Percentiles rank a stretch among this genome's conserved stretches.
These are phyloP conservation scores for Penicillium vulpinum DNA, from an alignment of 2,329 filamentous ascomycete genomes.

Conservation along the genomic window DNA sequence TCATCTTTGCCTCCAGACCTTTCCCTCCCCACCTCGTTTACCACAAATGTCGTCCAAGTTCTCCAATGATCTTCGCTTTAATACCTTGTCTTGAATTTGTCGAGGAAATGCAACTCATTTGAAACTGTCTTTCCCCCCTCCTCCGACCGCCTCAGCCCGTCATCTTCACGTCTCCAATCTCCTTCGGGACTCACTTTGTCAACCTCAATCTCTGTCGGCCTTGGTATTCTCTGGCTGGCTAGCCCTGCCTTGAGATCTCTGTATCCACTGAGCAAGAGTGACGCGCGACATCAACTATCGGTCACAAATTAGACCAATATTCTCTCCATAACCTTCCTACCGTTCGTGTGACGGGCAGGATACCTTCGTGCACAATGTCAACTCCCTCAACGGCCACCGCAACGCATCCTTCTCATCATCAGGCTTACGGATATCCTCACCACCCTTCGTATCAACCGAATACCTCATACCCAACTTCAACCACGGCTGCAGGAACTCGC, in stretches of 20 bases:
- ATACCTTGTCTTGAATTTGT: slow-evolving; percentile 14
- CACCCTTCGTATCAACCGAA: slow-evolving; percentile 56
- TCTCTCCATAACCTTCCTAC: slow-evolving; percentile 14
- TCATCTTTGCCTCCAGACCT: slow-evolving; percentile 8
- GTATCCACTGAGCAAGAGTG: background rate
- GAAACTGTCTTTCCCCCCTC: slow-evolving; percentile 8
- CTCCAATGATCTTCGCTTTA: slow-evolving; percentile 12
- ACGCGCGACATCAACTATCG: slow-evolving; percentile 11
- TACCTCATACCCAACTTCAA: slow-evolving; percentile 53
- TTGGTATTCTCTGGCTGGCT: slow-evolving; percentile 3
- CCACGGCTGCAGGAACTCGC: slow-evolving; percentile 41
- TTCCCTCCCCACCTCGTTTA: slow-evolving; percentile 2
- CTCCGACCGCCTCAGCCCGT: slow-evolving; percentile 26
- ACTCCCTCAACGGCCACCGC: slow-evolving; percentile 76
- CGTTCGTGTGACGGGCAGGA: slow-evolving; percentile 30
- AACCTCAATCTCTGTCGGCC: slow-evolving; percentile 4
- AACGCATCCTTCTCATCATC: slow-evolving; percentile 68
- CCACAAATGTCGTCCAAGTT: slow-evolving; percentile 15
- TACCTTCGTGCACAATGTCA: slow-evolving; percentile 61
- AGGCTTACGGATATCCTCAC: slow-evolving; percentile 63
- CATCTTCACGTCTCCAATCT: slow-evolving; percentile 25
- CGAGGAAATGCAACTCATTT: slow-evolving; percentile 21
- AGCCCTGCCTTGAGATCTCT: background rate
- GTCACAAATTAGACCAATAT: slow-evolving; percentile 13
- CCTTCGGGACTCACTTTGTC: slow-evolving; percentile 13